Base-by-base conservation (phyloP, 2,329 filamentous ascomycete species). In the Penicillium sp. region DNA sequence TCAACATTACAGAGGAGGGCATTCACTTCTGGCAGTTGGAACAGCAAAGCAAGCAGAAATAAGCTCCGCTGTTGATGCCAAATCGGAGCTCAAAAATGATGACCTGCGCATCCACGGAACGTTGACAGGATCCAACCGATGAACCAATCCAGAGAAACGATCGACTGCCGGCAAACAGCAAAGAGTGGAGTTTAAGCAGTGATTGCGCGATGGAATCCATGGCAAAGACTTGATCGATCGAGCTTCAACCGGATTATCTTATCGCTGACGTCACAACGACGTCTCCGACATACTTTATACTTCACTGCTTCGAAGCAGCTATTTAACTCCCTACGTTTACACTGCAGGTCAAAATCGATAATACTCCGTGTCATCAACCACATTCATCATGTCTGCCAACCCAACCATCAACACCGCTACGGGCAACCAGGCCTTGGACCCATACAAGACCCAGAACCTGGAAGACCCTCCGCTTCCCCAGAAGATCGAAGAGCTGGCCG, bases 391-490 rank as follows among this genome's bases (percentile, higher is more conserved):
- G 59, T 56, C 59, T 41, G 31, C 47, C 30, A 29, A 42, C 28
- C 37, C 48, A 22, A 50, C 48, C 18, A 74, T 74, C 60, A 83
- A 82, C 62, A 65, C 79, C 26, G 64, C 72, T 47, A 78, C 77
- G 28, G 79, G 77, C 57, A 68, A 67, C 63, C 78, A 82, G 66
- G 69, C 77, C 28, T 77, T 72, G 72, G 84, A 92, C 65, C 85
- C 85, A 2, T 94, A 93, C 72, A 87, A 79, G 59, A 79, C 84
- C 43, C 77, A 81, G 66, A 88, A 85, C 67, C 71, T 79, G 41
- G 75, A 87, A 54, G 86, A 94, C 30, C 68, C 77, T 50, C 71
- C 79, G 2, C 65, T 87, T 22, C 76, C 84, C 52, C 76, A 85
- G 47, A 94, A 93, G 70, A 72, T 93, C 46, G 75, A 83, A 42